phyloP scores from a whole-genome alignment of 345 rosid species.

The Brassica napus region DNA sequence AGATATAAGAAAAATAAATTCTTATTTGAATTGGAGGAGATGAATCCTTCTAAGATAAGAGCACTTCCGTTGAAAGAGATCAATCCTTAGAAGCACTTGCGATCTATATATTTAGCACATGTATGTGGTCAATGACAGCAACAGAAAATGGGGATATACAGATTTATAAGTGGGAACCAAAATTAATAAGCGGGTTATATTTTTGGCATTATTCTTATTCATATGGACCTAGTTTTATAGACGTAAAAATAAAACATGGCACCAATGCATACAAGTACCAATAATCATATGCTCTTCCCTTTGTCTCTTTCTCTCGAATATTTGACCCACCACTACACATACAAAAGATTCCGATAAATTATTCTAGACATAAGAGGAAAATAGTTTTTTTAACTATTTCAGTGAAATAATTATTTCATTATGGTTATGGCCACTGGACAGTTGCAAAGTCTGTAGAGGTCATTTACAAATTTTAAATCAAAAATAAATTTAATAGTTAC shows the following conservation, averaged over 20 bases:
- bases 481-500: background rate
- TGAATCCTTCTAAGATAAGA: conserved; percentile 2
- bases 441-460: background rate
- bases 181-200: background rate
- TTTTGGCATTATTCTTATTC: background rate
- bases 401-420: background rate
- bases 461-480: background rate
- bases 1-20: background rate
- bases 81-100: conserved; percentile 4
- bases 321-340: conserved; percentile 21
- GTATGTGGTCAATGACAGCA: conserved; percentile 33
- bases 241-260: background rate
- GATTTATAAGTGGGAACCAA: background rate
- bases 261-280: conserved; percentile 4
- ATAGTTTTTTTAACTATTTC: too few species aligned
- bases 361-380: background rate
- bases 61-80: conserved; percentile 25
- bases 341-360: conserved; percentile 31
- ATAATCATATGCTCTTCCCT: conserved; percentile 26
- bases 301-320: conserved; percentile 34
- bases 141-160: background rate
- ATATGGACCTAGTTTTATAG: background rate
- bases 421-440: background rate
- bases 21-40: background rate
- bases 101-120: conserved; percentile 10